Conservation (phyloP, 306 rosid genomes). For the Rosa chinensis region DNA sequence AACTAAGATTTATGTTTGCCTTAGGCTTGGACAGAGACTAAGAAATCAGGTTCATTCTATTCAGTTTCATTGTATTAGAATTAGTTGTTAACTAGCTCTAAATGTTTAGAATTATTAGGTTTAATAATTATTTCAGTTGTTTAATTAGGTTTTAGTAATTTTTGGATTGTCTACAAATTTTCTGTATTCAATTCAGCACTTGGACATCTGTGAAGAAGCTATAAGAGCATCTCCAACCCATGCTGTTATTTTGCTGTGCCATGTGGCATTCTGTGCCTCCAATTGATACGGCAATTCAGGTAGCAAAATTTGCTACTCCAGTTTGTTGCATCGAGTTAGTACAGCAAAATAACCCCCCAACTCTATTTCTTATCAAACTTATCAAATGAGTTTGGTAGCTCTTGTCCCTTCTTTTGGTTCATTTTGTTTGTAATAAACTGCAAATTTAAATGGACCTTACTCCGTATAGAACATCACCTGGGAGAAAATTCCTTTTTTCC, state of each 20-base stretch:
- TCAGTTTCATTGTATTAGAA: not conserved
- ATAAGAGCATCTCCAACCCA: not conserved
- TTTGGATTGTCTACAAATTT: not conserved
- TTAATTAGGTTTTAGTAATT: not conserved
- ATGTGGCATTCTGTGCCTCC: not conserved
- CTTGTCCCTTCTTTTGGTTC: not conserved
- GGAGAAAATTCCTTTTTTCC: not conserved
- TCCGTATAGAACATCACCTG: not conserved
- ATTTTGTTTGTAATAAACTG: not conserved
- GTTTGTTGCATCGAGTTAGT: not conserved
- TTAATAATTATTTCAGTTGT: not conserved
- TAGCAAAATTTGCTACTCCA: slow-evolving; percentile 11
- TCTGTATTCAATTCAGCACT: not conserved
- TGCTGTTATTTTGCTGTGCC: slow-evolving; percentile 6
- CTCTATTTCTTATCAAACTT: not conserved
- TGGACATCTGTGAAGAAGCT: slow-evolving; percentile 10
- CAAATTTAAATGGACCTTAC: not conserved
- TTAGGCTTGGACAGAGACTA: not conserved
- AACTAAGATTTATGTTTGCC: not conserved
- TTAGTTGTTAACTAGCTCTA: not conserved
- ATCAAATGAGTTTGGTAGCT: not conserved
- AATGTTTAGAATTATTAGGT: not conserved
- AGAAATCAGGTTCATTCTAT: not conserved
- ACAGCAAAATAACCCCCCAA: not conserved
- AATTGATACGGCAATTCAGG: slow-evolving; percentile 3